Evolutionary conservation across 495 filamentous ascomycete genomes (phyloP), one percentile per base, ranked within the genome.

Genomic region (Tuber calosporum): DNA sequence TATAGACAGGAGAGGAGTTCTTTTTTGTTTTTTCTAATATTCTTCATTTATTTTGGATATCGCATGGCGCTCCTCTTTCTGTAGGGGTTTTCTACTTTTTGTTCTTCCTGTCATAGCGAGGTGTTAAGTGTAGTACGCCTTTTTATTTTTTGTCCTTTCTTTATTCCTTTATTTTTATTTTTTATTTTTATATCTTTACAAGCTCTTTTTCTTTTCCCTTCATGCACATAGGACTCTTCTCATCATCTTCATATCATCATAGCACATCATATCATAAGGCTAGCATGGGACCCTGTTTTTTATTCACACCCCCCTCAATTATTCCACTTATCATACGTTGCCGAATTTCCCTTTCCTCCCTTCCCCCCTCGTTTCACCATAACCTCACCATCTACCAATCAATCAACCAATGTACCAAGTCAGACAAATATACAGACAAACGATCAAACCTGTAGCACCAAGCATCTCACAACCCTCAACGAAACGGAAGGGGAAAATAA

Each of bases 51-150:
- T 34, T 62, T 34, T 34, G 53, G 30, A 62, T 62, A 34, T n/a
- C 34, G 53, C 53, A 62, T 62, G 53, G 53, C 53, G 53, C 53
- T 62, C 53, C 53, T 62, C 53, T 62, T 62, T 62, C 53, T 62
- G 53, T 34, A 4, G 53, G 53, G 13, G 26, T 62, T 62, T 62
- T 62, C 5, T 62, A 4, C 19, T 5, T 30, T 30, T 62, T 62
- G 13, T 34, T 15, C 15, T 30, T 62, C 34, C 26, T 13, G 34
- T 62, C 53, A 62, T 62, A 62, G 53, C 53, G 53, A 17, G 26
- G 53, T 34, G 53, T 34, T 62, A 34, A 62, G 53, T 62, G 13
- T 34, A 30, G 53, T 62, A 62, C 53, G 13, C 53, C 53, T 62
- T 62, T 62, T 26, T n/a, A n/a, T n/a, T n/a, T n/a, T n/a, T n/a